Base-by-base conservation (phyloP, 495 filamentous ascomycete species). In the Aspergillus mulundensis region DNA sequence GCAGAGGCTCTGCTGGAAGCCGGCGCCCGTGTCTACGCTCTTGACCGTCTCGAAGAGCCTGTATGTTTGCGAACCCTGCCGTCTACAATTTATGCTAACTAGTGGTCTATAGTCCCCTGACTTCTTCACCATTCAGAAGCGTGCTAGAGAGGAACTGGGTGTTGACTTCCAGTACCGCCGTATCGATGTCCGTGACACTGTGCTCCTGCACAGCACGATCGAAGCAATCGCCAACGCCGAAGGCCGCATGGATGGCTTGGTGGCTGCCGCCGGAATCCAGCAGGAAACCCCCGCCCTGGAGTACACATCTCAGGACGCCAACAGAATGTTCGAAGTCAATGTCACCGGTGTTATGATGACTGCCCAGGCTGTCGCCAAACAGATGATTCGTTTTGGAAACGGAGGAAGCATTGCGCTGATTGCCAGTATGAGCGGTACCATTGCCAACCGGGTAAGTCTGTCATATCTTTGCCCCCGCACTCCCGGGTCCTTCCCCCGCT, bases 161-260 rank as follows among this genome's bases (percentile, higher is more conserved):
- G 87, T 88, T 18, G 80, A 82, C 41, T 66, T 96, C 32, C 73
- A 83, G 56, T 95, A 96, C 75, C 87, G 87, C 66, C 85, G 85
- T 57, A 85, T 94, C 53, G 90, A 96, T 66, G 90, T 96, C 21
- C 86, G 89, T n/a, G 84, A 92, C 65, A 85, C 86, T 20, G 73
- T 79, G 19, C 70, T 79, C 7, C 76, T 97, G 25, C 85, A 90
- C 66, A 71, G 73, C 34, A 80, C 88, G 25, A 75, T 95, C 42
- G 76, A 79, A 56, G 76, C 76, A 12, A 95, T 96, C 46, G 87
- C 82, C 20, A 77, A 83, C 30, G 76, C 77, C 32, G 84, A 93
- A 61, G 86, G 87, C 6, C 82, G 88, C 19, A 72, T 92, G 58
- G 87, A 92, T 61, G 89, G 88, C 2, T 66, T 90, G 34, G 76